Evolutionary conservation across 805 yeast species (phyloP), one percentile per base, ranked within the genome.

Genomic region (Tanozyma kutaoensis): DNA sequence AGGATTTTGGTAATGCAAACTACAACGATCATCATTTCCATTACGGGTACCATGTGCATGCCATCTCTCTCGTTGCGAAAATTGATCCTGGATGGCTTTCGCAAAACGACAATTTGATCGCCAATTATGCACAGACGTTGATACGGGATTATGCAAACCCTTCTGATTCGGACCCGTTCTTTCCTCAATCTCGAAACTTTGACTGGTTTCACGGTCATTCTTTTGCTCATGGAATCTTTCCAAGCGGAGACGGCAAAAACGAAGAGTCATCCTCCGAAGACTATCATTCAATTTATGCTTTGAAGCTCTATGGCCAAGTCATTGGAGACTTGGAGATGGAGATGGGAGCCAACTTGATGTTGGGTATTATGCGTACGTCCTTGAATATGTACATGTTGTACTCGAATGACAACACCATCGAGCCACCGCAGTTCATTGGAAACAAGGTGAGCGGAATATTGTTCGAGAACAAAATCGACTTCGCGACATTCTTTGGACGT

Each of bases 161-260:
- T 4, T 51, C 58, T 5, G 54, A 52, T 11, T 50, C 54, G 17
- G 86, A 78, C 38, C 38, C 44, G 2, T 65, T 48, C 39, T 77
- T 76, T 52, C 85, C 85, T 5, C 74, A 68, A 12, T 74, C 60
- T 24, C 62, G 86, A 42, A 62, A 72, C 6, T 77, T 76, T 50
- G 82, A 76, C 43, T 78, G 81, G 81, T 78, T 54, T 43, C 67
- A 67, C 40, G 88, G 88, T 1, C 86, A 78, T 44, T 75, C 85
- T 0, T 76, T 77, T 70, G 88, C 86, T 1, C 74, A 73, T 42
- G 86, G 88, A 3, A 57, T 77, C 12, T 73, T 69, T 39, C 63
- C 69, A 19, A 62, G 74, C 34, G 80, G 79, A 6, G 86, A 78
- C 48, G 86, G 88, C 16, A 74, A 74, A 38, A 80, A 77, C 46